Conservation (phyloP, 2,329 filamentous ascomycete species). For the Erysiphe pulchra region DNA sequence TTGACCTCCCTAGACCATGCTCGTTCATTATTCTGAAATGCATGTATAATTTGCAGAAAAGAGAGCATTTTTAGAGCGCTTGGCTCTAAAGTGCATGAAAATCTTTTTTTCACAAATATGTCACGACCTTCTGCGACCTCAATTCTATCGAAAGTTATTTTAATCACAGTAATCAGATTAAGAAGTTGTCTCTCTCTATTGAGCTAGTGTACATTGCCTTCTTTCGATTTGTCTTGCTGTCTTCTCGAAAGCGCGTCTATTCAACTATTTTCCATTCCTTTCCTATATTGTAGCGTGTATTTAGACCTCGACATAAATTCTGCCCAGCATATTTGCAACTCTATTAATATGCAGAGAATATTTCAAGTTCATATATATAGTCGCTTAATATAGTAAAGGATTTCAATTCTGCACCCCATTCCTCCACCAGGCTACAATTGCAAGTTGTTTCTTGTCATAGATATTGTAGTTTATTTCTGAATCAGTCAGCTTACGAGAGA, state of each 20-base stretch:
- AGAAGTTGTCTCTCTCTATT: not conserved
- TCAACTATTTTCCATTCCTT: not conserved
- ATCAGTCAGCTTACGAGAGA: not conserved
- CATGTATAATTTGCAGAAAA: not conserved
- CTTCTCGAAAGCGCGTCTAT: not conserved
- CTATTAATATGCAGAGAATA: too few relatives aligned
- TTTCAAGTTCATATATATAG: too few relatives aligned
- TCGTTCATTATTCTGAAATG: not conserved
- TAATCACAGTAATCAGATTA: not conserved
- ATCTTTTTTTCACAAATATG: not conserved
- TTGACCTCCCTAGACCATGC: not conserved
- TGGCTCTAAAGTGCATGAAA: not conserved
- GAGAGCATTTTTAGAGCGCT: not conserved
- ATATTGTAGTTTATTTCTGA: not conserved
- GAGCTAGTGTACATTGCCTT: not conserved
- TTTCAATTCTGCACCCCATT: too few relatives aligned
- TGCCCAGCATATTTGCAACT: not conserved
- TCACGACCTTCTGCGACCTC: not conserved
- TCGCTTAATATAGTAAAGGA: too few relatives aligned
- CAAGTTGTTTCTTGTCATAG: not conserved
- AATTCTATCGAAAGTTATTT: not conserved
- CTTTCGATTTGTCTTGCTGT: not conserved
- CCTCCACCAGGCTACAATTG: too few relatives aligned
- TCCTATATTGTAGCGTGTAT: not conserved
- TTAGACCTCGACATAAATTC: not conserved